Base-by-base conservation (phyloP, 345 rosid genomes). In the Anacardium occidentale region DNA sequence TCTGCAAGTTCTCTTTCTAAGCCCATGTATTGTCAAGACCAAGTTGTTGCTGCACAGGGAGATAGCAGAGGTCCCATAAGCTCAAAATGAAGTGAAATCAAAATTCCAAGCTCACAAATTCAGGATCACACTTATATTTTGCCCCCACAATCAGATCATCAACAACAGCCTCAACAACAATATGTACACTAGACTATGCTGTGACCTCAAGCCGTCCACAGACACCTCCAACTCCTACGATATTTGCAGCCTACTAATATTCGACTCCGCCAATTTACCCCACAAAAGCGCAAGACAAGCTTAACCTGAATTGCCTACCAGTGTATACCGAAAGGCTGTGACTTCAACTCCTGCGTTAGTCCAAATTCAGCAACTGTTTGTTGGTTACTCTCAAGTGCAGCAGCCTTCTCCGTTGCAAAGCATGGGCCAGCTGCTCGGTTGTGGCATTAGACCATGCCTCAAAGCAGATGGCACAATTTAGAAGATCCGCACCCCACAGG, bases 341-440 rank as follows among this genome's bases (percentile, higher is more conserved):
- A 32, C 84, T 52, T 62, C 85, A 48, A 42, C 74, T 60, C 76
- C 82, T 51, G 77, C 82, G 47, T 48, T 84, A 65, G 71, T 83
- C 37, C 95, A 87, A 58, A 80, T 85, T 48, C 88, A 80, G 66
- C 89, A 79, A 71, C 93, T 84, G 40, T 87, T 77, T 74, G 68
- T 80, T 45, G n/a, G 85, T 2, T 89, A 80, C 78, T 22, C 89
- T 76, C 88, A 82, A 62, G 70, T 82, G 76, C 90, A 85, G 37
- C 82, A 76, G 74, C 89, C 87, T 64, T 80, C 88, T 21, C 89
- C 85, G 65, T 93, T 86, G 76, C 94, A 86, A 72, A 87, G 83
- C 72, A 82, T 89, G 94, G 85, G 3, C 77, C 86, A 26, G 87
- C 91, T 0, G 82, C 89, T 60, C 84, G 0, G 81, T 73, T 13